These are phyloP conservation scores for Pelargonium myrrhifolium DNA, from an alignment of 441 rosid species.

Conservation along the genomic window DNA sequence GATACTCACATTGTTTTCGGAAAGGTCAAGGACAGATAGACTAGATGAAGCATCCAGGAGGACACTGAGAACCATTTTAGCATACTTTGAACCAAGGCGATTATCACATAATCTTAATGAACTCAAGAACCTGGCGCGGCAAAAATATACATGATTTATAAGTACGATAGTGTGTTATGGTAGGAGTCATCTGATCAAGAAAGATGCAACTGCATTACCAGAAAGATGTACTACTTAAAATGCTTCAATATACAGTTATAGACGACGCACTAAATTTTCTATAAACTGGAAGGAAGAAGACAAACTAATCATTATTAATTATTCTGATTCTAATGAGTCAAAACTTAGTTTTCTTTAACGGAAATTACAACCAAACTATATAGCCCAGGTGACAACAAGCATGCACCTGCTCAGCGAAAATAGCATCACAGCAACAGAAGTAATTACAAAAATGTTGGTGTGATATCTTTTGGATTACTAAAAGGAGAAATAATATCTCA, in stretches of 20 bases:
- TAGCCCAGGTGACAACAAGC: not conserved
- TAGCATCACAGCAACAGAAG: not conserved
- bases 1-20: conserved; percentile 64
- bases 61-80: conserved; percentile 38
- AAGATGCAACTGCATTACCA: conserved; percentile 2
- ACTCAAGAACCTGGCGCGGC: conserved; percentile 48
- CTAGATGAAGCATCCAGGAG: conserved; percentile 54
- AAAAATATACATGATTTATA: conserved; percentile 12
- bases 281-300: not conserved
- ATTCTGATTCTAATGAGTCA: not conserved
- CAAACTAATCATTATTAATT: not conserved
- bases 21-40: conserved; percentile 60
- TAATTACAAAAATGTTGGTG: not conserved
- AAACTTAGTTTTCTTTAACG: not conserved
- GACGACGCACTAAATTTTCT: not conserved
- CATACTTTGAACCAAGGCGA: conserved; percentile 40
- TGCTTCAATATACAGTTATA: not conserved
- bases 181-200: not conserved
- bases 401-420: not conserved
- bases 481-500: not conserved
- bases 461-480: not conserved
- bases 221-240: not conserved
- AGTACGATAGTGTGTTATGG: conserved; percentile 1
- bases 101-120: conserved; percentile 51
- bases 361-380: not conserved